These are phyloP conservation scores for Stropharia rugosoannulata DNA, from an alignment of 768 basidiomycete species.

Conservation along the genomic window DNA sequence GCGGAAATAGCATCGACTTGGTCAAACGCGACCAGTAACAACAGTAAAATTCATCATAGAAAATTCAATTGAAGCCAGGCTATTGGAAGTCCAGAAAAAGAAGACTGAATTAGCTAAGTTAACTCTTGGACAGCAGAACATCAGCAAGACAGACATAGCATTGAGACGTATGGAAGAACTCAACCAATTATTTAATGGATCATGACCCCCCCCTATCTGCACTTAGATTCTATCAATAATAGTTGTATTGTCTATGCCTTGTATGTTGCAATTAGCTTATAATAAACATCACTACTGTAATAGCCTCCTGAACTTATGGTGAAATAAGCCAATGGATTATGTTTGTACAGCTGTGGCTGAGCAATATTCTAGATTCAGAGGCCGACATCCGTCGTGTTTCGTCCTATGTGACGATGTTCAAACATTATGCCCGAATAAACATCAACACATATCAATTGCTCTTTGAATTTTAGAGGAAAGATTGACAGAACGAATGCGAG, in stretches of 20 bases:
- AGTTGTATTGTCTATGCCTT: neutral
- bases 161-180: slow-evolving; percentile 89
- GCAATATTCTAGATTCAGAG: no score
- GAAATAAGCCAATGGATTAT: no score
- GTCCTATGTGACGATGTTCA: no score
- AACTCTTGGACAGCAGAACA: slow-evolving; percentile 83
- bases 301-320: no score
- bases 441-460: no score
- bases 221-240: slow-evolving; percentile 5
- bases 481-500: no score
- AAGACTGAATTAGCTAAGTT: slow-evolving; percentile 94
- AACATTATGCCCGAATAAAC: no score
- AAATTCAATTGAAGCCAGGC: slow-evolving; percentile 88
- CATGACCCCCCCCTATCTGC: slow-evolving; percentile 21
- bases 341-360: no score
- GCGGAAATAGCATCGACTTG: slow-evolving; percentile 79
- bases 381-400: no score
- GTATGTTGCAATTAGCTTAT: slow-evolving; percentile 7
- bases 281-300: no score
- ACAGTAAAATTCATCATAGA: slow-evolving; percentile 94
- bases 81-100: slow-evolving; percentile 92
- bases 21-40: slow-evolving; percentile 89
- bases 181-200: slow-evolving; percentile 63
- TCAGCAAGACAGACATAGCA: slow-evolving; percentile 86
- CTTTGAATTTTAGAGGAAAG: no score